Percentiles rank a stretch among this genome's conserved stretches.
phyloP scores from a whole-genome alignment of 768 basidiomycete species.

The Stropharia rugosoannulata region DNA sequence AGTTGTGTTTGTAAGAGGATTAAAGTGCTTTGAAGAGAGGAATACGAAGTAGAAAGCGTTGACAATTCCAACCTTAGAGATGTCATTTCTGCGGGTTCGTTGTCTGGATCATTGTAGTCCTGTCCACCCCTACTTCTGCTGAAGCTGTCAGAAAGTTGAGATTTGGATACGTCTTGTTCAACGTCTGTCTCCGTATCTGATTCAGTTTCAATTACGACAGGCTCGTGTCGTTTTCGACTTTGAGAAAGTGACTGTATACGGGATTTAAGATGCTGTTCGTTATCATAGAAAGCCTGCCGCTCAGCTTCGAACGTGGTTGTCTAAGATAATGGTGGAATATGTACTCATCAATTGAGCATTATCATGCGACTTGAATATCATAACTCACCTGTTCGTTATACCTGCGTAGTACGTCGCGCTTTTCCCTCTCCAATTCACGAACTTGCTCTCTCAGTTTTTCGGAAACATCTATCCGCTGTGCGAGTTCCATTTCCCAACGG shows the following conservation, averaged over 20 bases:
- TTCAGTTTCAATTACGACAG: conserved; percentile 37
- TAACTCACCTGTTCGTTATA: conserved; percentile 82
- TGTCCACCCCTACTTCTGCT: conserved; percentile 27
- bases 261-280: conserved; percentile 90
- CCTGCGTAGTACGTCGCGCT: conserved; percentile 75
- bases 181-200: conserved; percentile 37
- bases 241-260: conserved; percentile 81
- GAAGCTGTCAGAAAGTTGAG: conserved; percentile 10
- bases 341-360: conserved; percentile 1
- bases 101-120: conserved; percentile 61
- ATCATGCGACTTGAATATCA: not conserved
- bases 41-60: conserved; percentile 82
- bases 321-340: conserved; percentile 36
- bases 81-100: conserved; percentile 87
- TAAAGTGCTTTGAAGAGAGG: conserved; percentile 80
- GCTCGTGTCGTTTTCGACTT: conserved; percentile 55
- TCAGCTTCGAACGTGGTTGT: conserved; percentile 89
- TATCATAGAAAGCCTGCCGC: conserved; percentile 89
- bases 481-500: conserved; percentile 79
- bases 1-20: conserved; percentile 84
- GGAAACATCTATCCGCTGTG: conserved; percentile 76
- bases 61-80: conserved; percentile 81
- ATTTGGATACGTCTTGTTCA: conserved; percentile 19
- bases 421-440: conserved; percentile 87
- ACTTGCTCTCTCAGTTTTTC: conserved; percentile 82